Base-by-base conservation (phyloP, 139 green algal genomes). In the Chlamydomonas eustigma region DNA sequence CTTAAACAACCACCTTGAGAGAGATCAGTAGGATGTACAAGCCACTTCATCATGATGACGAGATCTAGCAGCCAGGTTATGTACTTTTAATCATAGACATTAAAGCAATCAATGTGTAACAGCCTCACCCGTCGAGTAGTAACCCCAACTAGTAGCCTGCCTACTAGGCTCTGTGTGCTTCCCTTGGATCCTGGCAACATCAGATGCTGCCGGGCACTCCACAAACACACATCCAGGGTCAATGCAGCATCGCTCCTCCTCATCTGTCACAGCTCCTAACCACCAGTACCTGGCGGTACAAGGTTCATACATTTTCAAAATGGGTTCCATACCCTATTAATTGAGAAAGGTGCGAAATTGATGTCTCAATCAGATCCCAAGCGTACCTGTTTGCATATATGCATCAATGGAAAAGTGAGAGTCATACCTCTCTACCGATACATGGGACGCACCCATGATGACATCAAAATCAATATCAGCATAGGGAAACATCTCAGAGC, bases 221-320 rank as follows among this genome's bases (percentile, higher is more conserved):
- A 68, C 52, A 4, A 68, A 31, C n/a, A 68, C 22, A 28, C 52
- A 68, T 25, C 52, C 52, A 6, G 52, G 52, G 52, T 68, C 52
- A 6, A 31, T 8, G n/a, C 8, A 35, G 52, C n/a, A 33, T 8
- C 52, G n/a, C n/a, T 68, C 52, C 4, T 8, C 52, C 12, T 31
- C 22, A 28, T 31, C 22, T 4, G 4, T 6, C 52, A 37, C 4
- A 31, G 52, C 6, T 28, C 52, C 52, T 28, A 68, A 28, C 52
- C 52, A 68, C 52, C 52, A 68, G 52, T 68, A 68, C 52, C 52
- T 68, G 18, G n/a, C 18, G 12, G 44, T 12, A 58, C 44, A 58
- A 58, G 12, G 18, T 58, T 58, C 12, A 58, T 18, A 58, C 18
- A 58, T 58, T 58, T 58, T 58, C 44, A 58, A 58, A 58, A 58